Evolutionary conservation across 2,329 filamentous ascomycete genomes (phyloP).

Genomic region (Botrytis hyacinthi): DNA sequence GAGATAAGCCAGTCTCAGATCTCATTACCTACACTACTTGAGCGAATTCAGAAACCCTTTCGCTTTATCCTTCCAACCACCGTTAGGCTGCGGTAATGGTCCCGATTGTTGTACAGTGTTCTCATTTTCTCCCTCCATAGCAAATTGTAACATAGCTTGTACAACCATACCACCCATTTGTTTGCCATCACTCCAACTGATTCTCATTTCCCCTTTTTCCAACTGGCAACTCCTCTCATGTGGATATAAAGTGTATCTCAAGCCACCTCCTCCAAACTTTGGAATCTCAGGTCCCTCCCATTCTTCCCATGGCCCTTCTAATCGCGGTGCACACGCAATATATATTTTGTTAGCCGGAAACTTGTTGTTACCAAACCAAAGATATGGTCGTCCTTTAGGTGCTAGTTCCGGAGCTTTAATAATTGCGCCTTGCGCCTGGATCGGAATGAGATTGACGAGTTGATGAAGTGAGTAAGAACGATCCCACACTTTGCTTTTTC

Average conservation of each 20-base stretch:
- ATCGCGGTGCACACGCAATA: not conserved
- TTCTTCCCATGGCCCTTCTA: conserved; percentile 11
- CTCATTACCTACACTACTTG: not conserved
- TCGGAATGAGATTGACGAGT: not conserved
- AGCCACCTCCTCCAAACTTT: not conserved
- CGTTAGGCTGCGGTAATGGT: not conserved
- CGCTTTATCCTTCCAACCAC: conserved; percentile 1
- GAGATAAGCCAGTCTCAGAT: not conserved
- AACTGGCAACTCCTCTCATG: not conserved
- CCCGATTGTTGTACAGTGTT: not conserved
- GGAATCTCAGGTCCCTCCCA: conserved; percentile 12
- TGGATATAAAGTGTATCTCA: conserved; percentile 15
- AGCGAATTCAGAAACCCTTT: not conserved
- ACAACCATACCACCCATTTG: conserved; percentile 6
- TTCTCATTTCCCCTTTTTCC: not conserved
- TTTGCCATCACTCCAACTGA: conserved; percentile 15
- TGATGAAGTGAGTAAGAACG: conserved; percentile 8
- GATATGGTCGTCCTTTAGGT: conserved; percentile 4
- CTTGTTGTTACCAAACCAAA: conserved; percentile 14
- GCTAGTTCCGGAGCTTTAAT: not conserved
- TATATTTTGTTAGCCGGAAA: not conserved
- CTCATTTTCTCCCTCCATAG: not conserved
- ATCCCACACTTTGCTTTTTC: conserved; percentile 9
- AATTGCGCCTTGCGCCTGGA: conserved; percentile 14
- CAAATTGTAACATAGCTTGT: conserved; percentile 9